These are phyloP conservation scores for Solanum virginianum DNA, from an alignment of 257 asterid species.

Conservation along the genomic window DNA sequence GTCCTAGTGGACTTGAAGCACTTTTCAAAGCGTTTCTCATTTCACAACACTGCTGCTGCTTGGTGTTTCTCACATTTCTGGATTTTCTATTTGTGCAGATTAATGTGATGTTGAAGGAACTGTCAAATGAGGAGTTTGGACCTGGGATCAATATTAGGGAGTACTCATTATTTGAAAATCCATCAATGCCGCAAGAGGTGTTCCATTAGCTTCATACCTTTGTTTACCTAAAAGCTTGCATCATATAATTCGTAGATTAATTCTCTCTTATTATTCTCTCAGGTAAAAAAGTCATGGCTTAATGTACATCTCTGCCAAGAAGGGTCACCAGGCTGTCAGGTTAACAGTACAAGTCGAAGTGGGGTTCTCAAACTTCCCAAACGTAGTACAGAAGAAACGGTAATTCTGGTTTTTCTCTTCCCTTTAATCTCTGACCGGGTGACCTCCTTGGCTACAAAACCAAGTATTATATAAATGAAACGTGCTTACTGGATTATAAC, in stretches of 20 bases:
- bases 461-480: neutral
- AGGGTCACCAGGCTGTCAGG: conserved; percentile 67
- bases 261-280: neutral
- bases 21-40: neutral
- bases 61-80: neutral
- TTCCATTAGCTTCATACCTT: neutral
- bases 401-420: conserved; percentile 15
- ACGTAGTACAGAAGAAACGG: conserved; percentile 69
- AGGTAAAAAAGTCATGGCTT: conserved; percentile 96
- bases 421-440: neutral
- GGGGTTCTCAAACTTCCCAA: conserved; percentile 73
- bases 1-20: neutral
- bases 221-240: neutral
- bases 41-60: neutral
- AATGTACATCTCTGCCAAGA: conserved; percentile 84
- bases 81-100: conserved; percentile 35
- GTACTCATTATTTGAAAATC: conserved; percentile 78
- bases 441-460: neutral
- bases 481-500: neutral
- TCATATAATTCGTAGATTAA: neutral
- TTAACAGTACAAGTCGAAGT: conserved; percentile 35
- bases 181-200: conserved; percentile 72
- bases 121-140: conserved; percentile 68
- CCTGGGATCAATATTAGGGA: conserved; percentile 69
- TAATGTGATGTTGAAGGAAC: conserved; percentile 59